These are phyloP conservation scores for Penicillium steckii DNA, from an alignment of 495 filamentous ascomycete species.

Conservation along the genomic window DNA sequence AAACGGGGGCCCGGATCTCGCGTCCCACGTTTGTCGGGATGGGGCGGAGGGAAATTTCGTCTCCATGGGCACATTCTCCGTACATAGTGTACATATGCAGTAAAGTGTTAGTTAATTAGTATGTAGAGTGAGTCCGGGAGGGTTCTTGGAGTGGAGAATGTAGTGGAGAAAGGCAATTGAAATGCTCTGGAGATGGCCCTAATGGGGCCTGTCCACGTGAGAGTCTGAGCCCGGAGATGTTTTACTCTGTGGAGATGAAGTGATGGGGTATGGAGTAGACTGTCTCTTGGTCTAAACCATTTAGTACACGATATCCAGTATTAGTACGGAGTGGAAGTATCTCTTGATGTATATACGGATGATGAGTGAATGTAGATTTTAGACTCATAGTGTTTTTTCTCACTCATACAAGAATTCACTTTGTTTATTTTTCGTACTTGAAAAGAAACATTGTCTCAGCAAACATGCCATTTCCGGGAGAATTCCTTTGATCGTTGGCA, in stretches of 20 bases:
- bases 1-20: conserved; percentile 41
- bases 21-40: conserved; percentile 29
- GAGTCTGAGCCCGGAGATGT: too few species aligned
- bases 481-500: conserved; percentile 9
- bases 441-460: conserved; percentile 2
- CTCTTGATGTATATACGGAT: too few species aligned
- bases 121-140: too few species aligned
- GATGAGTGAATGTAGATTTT: too few species aligned
- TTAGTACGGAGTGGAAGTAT: too few species aligned
- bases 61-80: conserved; percentile 23
- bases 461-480: background rate
- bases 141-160: conserved; percentile 21
- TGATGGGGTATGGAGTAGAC: too few species aligned
- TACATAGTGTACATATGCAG: conserved; percentile 21
- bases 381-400: too few species aligned
- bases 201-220: conserved; percentile 19
- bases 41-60: conserved; percentile 27
- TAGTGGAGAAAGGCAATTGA: conserved; percentile 18
- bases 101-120: too few species aligned
- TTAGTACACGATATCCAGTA: too few species aligned
- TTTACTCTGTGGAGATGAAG: too few species aligned
- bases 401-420: background rate
- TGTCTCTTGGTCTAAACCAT: too few species aligned
- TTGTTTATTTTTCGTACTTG: background rate
- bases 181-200: background rate